phyloP scores from a whole-genome alignment of 805 yeast genomes.

The Starmerella vitae region DNA sequence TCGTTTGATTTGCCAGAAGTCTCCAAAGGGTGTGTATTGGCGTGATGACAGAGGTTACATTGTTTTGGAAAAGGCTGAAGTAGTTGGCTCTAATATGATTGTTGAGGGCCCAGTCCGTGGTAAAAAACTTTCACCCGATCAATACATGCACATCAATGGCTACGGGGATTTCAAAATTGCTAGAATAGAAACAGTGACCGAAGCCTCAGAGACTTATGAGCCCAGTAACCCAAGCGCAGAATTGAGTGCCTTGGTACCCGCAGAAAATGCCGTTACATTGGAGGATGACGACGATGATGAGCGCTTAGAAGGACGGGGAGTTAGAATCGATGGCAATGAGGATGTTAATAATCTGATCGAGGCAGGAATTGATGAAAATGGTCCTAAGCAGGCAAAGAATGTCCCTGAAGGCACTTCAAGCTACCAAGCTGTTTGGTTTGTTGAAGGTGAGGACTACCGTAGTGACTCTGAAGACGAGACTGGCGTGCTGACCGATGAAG shows the following conservation, averaged over 20 bases:
- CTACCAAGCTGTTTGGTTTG: constrained; percentile 63
- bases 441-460: constrained; percentile 33
- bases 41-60: constrained; percentile 85
- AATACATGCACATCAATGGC: constrained; percentile 76
- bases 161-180: constrained; percentile 76
- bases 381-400: constrained; percentile 25
- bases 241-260: constrained; percentile 22
- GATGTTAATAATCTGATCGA: constrained; percentile 32
- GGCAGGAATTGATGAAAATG: constrained; percentile 25
- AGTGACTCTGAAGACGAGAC: constrained; percentile 30
- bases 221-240: constrained; percentile 18
- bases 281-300: constrained; percentile 24
- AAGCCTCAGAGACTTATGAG: neutral
- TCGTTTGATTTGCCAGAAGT: constrained; percentile 68
- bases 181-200: constrained; percentile 31
- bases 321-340: constrained; percentile 43
- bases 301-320: constrained; percentile 31
- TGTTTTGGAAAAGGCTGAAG: constrained; percentile 51
- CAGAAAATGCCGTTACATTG: constrained; percentile 17
- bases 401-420: constrained; percentile 63
- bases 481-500: constrained; percentile 21
- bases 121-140: constrained; percentile 48
- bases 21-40: constrained; percentile 80
- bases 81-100: constrained; percentile 34
- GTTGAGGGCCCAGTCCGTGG: constrained; percentile 85